Conservation (phyloP, 805 yeast genomes). For the Myxozyma udenii region DNA sequence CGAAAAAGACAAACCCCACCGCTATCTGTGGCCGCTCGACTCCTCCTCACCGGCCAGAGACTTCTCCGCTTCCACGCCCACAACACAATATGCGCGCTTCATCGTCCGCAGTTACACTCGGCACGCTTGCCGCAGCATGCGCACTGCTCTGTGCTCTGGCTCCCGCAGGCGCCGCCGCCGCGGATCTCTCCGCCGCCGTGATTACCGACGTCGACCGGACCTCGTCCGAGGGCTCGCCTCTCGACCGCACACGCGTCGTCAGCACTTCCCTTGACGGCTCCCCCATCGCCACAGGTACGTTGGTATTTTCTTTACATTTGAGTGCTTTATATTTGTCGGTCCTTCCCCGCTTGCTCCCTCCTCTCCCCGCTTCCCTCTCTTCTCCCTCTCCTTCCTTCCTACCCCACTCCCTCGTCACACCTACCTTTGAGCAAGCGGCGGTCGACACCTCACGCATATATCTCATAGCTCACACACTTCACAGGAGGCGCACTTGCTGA, state of each 20-base stretch:
- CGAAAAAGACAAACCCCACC: too few species aligned
- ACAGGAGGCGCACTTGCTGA: slow-evolving; percentile 3
- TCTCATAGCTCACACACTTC: not conserved
- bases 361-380: not conserved
- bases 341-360: not conserved
- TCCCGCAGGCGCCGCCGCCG: slow-evolving; percentile 6
- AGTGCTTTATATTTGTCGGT: not conserved
- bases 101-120: not conserved
- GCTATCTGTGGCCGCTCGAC: too few species aligned
- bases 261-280: not conserved
- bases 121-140: not conserved
- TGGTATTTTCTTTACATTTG: not conserved
- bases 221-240: slow-evolving; percentile 19
- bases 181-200: not conserved
- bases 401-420: not conserved
- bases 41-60: not conserved
- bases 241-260: slow-evolving; percentile 10
- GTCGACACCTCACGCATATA: not conserved
- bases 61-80: not conserved
- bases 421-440: not conserved
- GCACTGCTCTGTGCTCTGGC: not conserved
- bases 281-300: slow-evolving; percentile 1
- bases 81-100: too few species aligned
- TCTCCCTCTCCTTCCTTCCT: not conserved
- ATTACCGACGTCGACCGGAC: not conserved